Evolutionary conservation across 805 yeast species (phyloP).

Genomic region (Ogataea kodamae): DNA sequence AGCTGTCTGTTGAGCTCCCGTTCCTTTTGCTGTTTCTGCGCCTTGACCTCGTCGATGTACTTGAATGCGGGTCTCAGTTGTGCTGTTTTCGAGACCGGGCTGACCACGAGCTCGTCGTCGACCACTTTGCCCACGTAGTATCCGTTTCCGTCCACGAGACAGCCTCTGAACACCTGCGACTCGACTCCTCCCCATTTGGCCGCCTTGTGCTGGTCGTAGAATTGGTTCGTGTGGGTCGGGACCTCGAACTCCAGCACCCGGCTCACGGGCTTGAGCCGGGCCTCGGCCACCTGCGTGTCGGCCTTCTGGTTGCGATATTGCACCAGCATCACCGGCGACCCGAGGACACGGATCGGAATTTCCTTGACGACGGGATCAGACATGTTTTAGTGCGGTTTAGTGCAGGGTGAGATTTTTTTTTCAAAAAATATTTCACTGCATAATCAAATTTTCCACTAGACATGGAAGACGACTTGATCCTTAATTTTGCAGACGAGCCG

Average conservation of each 20-base stretch:
- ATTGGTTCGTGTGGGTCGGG: slow-evolving; percentile 65
- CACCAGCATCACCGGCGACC: slow-evolving; percentile 20
- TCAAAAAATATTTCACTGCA: slow-evolving; percentile 6
- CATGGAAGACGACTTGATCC: slow-evolving; percentile 68
- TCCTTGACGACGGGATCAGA: slow-evolving; percentile 58
- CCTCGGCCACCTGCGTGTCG: slow-evolving; percentile 33
- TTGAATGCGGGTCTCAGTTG: slow-evolving; percentile 82
- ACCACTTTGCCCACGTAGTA: slow-evolving; percentile 40
- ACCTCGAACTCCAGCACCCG: slow-evolving; percentile 70
- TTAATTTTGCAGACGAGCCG: slow-evolving; percentile 58
- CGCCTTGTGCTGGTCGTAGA: slow-evolving; percentile 62
- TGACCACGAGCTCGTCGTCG: slow-evolving; percentile 54
- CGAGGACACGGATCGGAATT: slow-evolving; percentile 43
- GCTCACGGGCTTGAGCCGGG: slow-evolving; percentile 55
- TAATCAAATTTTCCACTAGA: slow-evolving; percentile 4
- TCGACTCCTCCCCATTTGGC: slow-evolving; percentile 61
- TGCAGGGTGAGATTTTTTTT: too few species aligned
- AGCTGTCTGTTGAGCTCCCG: slow-evolving; percentile 40
- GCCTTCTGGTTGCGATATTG: slow-evolving; percentile 32
- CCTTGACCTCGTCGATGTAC: slow-evolving; percentile 59
- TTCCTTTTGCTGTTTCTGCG: slow-evolving; percentile 38
- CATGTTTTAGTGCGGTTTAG: too few species aligned
- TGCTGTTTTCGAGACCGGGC: slow-evolving; percentile 62
- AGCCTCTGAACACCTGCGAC: slow-evolving; percentile 69
- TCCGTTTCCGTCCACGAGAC: slow-evolving; percentile 52